Evolutionary conservation across 257 asterid genomes (phyloP).

Genomic region (Solanum pinnatisectum): DNA sequence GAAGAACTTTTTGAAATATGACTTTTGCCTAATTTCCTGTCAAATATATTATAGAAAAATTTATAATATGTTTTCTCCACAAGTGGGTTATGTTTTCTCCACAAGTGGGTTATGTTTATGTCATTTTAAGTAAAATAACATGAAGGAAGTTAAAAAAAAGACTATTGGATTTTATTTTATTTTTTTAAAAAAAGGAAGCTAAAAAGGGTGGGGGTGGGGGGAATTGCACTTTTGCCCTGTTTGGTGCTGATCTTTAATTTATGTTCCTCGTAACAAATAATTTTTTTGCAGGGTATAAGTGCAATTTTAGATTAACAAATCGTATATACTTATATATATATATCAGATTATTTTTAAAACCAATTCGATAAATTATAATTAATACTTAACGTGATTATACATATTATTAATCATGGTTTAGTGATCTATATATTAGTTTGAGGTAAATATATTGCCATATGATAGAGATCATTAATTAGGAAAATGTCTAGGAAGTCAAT

Average conservation of each 20-base stretch:
- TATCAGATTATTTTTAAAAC: too few species aligned
- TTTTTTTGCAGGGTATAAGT: too few species aligned
- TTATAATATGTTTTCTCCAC: not conserved
- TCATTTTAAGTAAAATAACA: not conserved
- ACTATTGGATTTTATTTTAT: not conserved
- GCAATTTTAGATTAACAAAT: too few species aligned
- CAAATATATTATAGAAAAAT: not conserved
- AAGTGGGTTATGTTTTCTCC: not conserved
- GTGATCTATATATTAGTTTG: not conserved
- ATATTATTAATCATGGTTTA: not conserved
- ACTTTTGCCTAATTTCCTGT: not conserved
- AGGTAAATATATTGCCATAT: too few species aligned
- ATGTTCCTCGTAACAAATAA: not conserved
- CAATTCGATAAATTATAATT: too few species aligned
- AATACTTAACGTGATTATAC: not conserved
- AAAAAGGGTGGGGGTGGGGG: too few species aligned
- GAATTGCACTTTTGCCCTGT: too few species aligned
- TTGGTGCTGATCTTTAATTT: not conserved
- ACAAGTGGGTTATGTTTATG: not conserved
- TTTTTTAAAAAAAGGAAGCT: too few species aligned
- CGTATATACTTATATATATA: too few species aligned
- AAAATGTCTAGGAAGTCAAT: not conserved
- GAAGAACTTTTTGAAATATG: not conserved
- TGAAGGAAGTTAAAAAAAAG: not conserved
- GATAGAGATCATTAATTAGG: not conserved